Evolutionary conservation across 129 eudicot species (phyloP), one percentile per base, ranked within the genome.

Genomic region (Solidago caesia): DNA sequence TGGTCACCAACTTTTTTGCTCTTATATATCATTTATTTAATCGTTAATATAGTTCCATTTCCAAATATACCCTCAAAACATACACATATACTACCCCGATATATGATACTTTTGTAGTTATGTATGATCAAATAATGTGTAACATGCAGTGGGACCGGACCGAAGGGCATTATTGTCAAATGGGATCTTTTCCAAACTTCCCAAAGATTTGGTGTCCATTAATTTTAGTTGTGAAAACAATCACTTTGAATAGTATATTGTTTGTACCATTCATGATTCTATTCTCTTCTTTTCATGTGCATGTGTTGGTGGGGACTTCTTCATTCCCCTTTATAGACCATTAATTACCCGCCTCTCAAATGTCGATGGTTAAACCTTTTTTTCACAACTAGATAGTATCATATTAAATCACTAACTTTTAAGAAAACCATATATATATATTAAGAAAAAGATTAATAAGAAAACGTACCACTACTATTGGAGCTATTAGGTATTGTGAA

Each of bases 241-340:
- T 70, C 71, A 77, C 81, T 70, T 60, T 70, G 71, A 61, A 21
- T 21, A 21, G 21, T 77, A 33, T 70, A 61, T 41, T 72, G 56
- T 53, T 12, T 41, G 41, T 63, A 70, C 81, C 81, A 77, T 70
- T 70, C 57, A 70, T 77, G 71, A 77, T 77, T 49, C 71, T 70
- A 26, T 77, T 69, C 76, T 70, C 76, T 70, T 70, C 76, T 77
- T 77, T 77, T 77, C 76, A 70, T 77, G 81, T 77, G 76, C 81
- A 77, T 70, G 76, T 69, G 64, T 60, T 70, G 33, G 76, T 77
- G 81, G 81, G 81, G 81, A 49, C 76, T 56, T 56, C 61, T n/a
- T 61, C 57, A 77, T 77, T 74, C 61, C 60, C 71, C 75, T 77
- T 69, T 68, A 47, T 39, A 33, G 63, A 77, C 70, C 62, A 59